These are phyloP conservation scores for Quercus berberidifolia DNA, from an alignment of 306 rosid species.

Conservation along the genomic window DNA sequence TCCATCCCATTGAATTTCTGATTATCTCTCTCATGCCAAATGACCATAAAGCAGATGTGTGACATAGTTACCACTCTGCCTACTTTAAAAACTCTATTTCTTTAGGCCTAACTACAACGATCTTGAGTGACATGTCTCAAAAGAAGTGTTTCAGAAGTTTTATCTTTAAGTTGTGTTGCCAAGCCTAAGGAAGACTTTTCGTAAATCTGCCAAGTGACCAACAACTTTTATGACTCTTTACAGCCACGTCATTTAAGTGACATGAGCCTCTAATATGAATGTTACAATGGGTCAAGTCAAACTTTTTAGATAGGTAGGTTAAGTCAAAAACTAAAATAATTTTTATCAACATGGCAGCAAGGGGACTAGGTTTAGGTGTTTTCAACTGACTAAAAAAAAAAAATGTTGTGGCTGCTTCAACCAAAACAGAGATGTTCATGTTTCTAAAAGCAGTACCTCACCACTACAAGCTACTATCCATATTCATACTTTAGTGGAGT, in stretches of 20 bases:
- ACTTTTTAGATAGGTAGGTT: neutral
- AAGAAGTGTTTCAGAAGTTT: neutral
- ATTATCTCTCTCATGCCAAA: neutral
- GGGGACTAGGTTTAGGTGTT: neutral
- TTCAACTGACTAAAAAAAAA: neutral
- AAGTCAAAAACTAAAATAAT: neutral
- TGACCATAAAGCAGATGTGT: neutral
- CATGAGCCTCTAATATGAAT: neutral
- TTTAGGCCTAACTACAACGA: neutral
- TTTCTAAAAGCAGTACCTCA: neutral
- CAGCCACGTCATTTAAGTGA: neutral
- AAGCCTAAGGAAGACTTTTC: neutral
- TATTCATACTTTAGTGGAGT: neutral
- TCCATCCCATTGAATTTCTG: neutral
- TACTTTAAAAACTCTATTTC: neutral
- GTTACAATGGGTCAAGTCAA: neutral
- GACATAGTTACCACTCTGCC: neutral
- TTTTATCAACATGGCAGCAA: neutral
- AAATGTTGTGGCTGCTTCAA: neutral
- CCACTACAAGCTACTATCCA: neutral
- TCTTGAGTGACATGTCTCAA: neutral
- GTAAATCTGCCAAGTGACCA: neutral
- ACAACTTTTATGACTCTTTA: neutral
- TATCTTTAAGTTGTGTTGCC: neutral
- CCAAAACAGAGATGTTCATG: neutral